These are phyloP conservation scores for Rutstroemia sp. DNA, from an alignment of 2,329 filamentous ascomycete species.

Conservation along the genomic window DNA sequence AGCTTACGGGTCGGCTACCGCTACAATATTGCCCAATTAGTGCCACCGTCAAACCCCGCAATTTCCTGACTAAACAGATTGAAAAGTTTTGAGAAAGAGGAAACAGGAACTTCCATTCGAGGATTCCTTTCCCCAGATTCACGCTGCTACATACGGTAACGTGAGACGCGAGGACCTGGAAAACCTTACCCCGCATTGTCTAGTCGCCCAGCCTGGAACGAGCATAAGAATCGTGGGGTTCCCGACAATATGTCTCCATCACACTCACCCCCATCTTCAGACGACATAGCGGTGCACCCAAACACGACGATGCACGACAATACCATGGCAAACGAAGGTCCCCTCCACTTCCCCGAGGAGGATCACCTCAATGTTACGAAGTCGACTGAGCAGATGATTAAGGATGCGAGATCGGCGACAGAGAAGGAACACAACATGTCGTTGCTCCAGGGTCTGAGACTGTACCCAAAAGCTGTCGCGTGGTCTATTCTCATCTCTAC, in stretches of 20 bases:
- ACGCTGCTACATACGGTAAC: neutral
- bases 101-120: slow-evolving; percentile 6
- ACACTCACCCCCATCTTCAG: neutral
- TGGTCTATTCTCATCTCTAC: slow-evolving; percentile 34
- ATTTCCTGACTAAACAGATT: slow-evolving; percentile 4
- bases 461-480: slow-evolving; percentile 21
- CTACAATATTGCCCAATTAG: neutral
- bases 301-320: slow-evolving; percentile 1
- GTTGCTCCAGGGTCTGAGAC: slow-evolving; percentile 16
- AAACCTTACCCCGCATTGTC: slow-evolving; percentile 6
- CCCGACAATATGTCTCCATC: slow-evolving; percentile 4
- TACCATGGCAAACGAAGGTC: neutral
- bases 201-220: slow-evolving; percentile 1
- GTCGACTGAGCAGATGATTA: slow-evolving; percentile 9
- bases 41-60: slow-evolving; percentile 5
- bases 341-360: slow-evolving; percentile 3
- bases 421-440: slow-evolving; percentile 12
- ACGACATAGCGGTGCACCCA: neutral
- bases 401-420: slow-evolving; percentile 4
- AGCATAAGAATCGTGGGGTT: slow-evolving; percentile 7
- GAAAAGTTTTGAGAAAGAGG: slow-evolving; percentile 6
- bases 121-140: slow-evolving; percentile 6
- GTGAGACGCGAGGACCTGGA: slow-evolving; percentile 1
- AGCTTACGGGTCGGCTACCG: neutral
- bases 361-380: slow-evolving; percentile 1